Evolutionary conservation across 306 rosid species (phyloP).

Genomic region (Notholithocarpus densiflorus): DNA sequence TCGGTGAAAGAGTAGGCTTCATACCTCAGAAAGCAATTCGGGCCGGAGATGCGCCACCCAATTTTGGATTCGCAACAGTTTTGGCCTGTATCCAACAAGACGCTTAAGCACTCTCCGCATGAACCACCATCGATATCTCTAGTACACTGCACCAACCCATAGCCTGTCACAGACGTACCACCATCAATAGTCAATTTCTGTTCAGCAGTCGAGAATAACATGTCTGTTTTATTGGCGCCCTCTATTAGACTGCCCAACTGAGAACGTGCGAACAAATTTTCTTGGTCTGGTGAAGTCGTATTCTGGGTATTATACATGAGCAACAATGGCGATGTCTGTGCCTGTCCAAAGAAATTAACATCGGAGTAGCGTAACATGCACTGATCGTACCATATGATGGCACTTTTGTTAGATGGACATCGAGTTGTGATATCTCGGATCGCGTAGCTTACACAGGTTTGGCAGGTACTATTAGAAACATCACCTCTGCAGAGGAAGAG

Average conservation of each 20-base stretch:
- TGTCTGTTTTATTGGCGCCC: too few species aligned
- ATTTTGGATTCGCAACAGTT: neutral
- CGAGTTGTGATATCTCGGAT: neutral
- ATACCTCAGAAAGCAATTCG: constrained; percentile 39
- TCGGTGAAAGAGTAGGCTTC: constrained; percentile 29
- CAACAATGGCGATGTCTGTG: neutral
- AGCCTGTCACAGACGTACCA: neutral
- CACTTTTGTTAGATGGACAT: neutral
- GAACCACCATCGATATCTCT: constrained; percentile 25
- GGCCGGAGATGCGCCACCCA: constrained; percentile 38
- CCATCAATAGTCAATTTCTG: too few species aligned
- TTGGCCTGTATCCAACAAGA: constrained; percentile 8
- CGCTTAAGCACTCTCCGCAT: constrained; percentile 26
- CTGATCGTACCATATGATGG: constrained; percentile 21
- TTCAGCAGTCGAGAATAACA: too few species aligned
- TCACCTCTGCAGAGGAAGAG: constrained; percentile 3
- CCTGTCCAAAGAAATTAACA: neutral
- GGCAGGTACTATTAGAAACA: neutral
- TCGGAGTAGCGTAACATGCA: constrained; percentile 28
- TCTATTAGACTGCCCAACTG: too few species aligned
- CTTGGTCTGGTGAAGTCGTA: too few species aligned
- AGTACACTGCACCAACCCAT: constrained; percentile 44
- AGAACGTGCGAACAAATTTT: too few species aligned
- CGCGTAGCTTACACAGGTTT: neutral
- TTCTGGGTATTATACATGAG: neutral